Base-by-base conservation (phyloP, 345 rosid species). In the Dipteronia dyeriana region DNA sequence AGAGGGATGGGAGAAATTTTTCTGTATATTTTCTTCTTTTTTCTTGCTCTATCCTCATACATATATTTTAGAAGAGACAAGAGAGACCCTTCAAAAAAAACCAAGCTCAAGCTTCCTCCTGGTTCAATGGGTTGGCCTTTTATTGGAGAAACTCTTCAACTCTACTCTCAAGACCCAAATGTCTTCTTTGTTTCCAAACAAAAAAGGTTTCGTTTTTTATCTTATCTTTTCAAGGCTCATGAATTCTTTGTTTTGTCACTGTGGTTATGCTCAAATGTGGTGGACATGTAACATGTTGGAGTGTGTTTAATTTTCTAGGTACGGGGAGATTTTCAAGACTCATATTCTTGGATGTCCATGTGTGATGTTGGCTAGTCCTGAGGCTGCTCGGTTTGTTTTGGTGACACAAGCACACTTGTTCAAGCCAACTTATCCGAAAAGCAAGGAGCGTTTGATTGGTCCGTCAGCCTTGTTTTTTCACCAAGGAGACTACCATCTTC, bases 251-350 rank as follows among this genome's bases (percentile, higher is more conserved):
- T 7, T 22, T 41, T 39, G 13, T 43, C 67, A 20, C 66, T 54
- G 10, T 61, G 66, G 3, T n/a, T 64, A 57, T 22, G 54, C 43
- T 56, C 56, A 68, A 47, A 70, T 67, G 71, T 23, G 67, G 19
- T 39, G 62, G 70, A 20, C 77, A 53, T 67, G 65, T 64, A n/a
- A n/a, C n/a, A n/a, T n/a, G n/a, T n/a, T n/a, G n/a, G n/a, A n/a
- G n/a, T 23, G 67, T 23, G 56, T 41, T 75, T 53, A 34, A 34
- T 34, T 34, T 34, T 34, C 38, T 62, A 93, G 97, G 78, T 89
- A 92, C 39, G 98, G 99, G 26, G 94, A 94, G 86, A 91, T 95
- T 70, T 95, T 95, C 92, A 93, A 93, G 87, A 93, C 92, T 31
- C 91, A 91, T 79, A 85, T 95, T 75, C 84, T 95, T 9, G 99